Percentiles rank a stretch among this genome's conserved stretches.
phyloP scores from a whole-genome alignment of 352 stramenopile species.

The Phytophthora aleatoria region DNA sequence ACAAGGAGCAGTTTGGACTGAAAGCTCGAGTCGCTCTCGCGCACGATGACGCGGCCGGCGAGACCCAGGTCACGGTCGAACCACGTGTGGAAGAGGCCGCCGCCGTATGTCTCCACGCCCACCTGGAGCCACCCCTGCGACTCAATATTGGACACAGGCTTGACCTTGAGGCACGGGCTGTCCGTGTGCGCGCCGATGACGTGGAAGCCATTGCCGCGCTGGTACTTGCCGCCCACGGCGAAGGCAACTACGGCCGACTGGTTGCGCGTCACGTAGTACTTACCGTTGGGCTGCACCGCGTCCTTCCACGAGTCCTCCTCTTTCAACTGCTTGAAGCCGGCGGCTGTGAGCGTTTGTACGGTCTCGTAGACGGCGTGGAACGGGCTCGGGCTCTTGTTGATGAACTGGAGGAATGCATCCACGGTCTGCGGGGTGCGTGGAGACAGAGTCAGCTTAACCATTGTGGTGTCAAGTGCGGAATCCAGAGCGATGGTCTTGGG shows the following conservation, averaged over 20 bases:
- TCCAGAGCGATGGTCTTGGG: constrained; percentile 38
- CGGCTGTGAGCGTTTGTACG: constrained; percentile 77
- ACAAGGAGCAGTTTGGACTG: constrained; percentile 91
- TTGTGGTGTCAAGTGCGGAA: constrained; percentile 10
- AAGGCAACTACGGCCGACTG: constrained; percentile 96
- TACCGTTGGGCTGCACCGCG: constrained; percentile 77
- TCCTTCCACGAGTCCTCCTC: constrained; percentile 83
- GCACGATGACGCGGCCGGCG: constrained; percentile 92
- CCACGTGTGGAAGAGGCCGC: constrained; percentile 98
- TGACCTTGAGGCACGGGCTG: constrained; percentile 95
- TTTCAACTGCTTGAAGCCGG: constrained; percentile 91
- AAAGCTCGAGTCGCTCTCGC: constrained; percentile 74
- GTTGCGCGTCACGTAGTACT: constrained; percentile 98
- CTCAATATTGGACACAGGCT: constrained; percentile 92
- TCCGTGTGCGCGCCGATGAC: constrained; percentile 98
- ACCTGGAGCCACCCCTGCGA: constrained; percentile 87
- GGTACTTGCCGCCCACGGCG: constrained; percentile 92
- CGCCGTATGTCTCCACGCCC: constrained; percentile 83
- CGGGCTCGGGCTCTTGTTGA: constrained; percentile 94
- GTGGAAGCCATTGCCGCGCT: constrained; percentile 93
- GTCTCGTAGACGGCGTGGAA: constrained; percentile 95
- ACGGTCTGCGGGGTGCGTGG: constrained; percentile 67
- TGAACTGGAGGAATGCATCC: constrained; percentile 89
- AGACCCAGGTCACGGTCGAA: constrained; percentile 97
- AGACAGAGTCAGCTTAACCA: constrained; percentile 57